Evolutionary conservation across 2,329 filamentous ascomycete genomes (phyloP).

Genomic region (Fusarium torreyae): DNA sequence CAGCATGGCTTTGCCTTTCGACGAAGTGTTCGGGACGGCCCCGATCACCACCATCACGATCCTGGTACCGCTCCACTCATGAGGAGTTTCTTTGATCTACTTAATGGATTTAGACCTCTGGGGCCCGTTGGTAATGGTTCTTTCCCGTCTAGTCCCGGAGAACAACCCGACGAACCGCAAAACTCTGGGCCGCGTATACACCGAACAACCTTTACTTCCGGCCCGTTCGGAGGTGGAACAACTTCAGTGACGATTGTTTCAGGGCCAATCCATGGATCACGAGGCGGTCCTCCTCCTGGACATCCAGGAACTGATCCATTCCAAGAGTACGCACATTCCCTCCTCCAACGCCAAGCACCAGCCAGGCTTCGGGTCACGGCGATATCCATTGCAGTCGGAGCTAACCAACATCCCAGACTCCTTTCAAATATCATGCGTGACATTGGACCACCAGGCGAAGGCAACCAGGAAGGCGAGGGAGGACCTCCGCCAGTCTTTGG

Average conservation of each 20-base stretch:
- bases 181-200: conserved; percentile 53
- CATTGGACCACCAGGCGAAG: conserved; percentile 53
- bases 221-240: conserved; percentile 58
- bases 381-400: conserved; percentile 39
- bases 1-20: conserved; percentile 60
- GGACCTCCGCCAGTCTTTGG: conserved; percentile 47
- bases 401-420: conserved; percentile 60
- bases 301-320: conserved; percentile 58
- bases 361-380: conserved; percentile 38
- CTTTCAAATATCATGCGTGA: conserved; percentile 63
- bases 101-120: conserved; percentile 56
- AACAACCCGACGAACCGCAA: conserved; percentile 32
- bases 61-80: conserved; percentile 57
- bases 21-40: conserved; percentile 53
- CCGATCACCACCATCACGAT: conserved; percentile 49
- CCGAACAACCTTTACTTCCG: conserved; percentile 57
- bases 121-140: conserved; percentile 26
- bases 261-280: conserved; percentile 50
- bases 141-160: conserved; percentile 31
- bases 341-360: conserved; percentile 24
- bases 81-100: conserved; percentile 62
- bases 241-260: conserved; percentile 66
- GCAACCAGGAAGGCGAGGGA: conserved; percentile 41
- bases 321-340: conserved; percentile 61
- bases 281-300: conserved; percentile 34